Evolutionary conservation across 2,329 filamentous ascomycete genomes (phyloP).

Genomic region (Cadophora sp.): DNA sequence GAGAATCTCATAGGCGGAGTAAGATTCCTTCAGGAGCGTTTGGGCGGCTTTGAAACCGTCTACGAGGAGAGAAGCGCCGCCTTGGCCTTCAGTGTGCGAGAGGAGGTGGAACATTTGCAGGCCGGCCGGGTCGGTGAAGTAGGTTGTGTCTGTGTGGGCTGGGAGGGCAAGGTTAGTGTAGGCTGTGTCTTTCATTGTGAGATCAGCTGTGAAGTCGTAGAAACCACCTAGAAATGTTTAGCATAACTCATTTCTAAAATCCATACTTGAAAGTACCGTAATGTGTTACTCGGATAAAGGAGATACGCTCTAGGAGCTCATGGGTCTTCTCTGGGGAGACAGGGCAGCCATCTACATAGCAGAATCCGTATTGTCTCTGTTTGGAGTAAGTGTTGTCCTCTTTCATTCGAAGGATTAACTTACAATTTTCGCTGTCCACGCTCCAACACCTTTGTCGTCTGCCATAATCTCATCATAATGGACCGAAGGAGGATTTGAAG

Average conservation of each 20-base stretch:
- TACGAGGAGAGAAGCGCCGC: constrained; percentile 82
- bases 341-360: constrained; percentile 76
- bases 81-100: constrained; percentile 72
- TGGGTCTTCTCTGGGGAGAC: constrained; percentile 74
- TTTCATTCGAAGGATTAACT: constrained; percentile 31
- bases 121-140: constrained; percentile 91
- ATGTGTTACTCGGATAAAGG: constrained; percentile 88
- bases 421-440: constrained; percentile 71
- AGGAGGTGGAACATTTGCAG: constrained; percentile 93
- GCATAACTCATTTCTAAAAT: background rate
- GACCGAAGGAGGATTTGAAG: constrained; percentile 62
- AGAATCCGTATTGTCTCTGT: constrained; percentile 75
- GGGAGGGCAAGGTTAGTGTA: constrained; percentile 86
- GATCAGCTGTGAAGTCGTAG: constrained; percentile 88
- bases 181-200: constrained; percentile 86
- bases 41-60: constrained; percentile 82
- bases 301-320: constrained; percentile 78
- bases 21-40: constrained; percentile 61
- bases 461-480: constrained; percentile 66
- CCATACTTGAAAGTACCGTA: constrained; percentile 66
- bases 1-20: constrained; percentile 64
- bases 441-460: constrained; percentile 59
- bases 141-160: constrained; percentile 93
- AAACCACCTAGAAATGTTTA: constrained; percentile 60
- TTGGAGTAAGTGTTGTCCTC: constrained; percentile 17